Evolutionary conservation across 2,329 filamentous ascomycete species (phyloP).

Genomic region (Calonectria leucothoes): DNA sequence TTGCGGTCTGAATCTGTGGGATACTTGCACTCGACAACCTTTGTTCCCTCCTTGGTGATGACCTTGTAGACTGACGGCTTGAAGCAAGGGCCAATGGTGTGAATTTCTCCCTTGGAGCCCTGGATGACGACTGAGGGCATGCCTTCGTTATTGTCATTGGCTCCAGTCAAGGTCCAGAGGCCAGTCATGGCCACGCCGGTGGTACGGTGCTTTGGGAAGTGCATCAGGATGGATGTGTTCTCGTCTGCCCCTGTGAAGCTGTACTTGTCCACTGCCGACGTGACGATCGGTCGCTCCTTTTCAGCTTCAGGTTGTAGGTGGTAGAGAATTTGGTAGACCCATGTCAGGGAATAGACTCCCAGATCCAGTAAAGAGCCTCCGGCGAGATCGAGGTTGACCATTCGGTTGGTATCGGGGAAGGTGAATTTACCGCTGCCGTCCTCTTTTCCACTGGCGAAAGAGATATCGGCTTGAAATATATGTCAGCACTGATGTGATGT

Average conservation of each 20-base stretch:
- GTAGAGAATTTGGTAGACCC: constrained; percentile 89
- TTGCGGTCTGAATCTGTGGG: neutral
- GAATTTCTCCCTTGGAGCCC: constrained; percentile 3
- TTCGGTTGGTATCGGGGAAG: neutral
- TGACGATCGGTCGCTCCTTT: constrained; percentile 2
- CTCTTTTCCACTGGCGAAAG: neutral
- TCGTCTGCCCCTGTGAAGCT: constrained; percentile 77
- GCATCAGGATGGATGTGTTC: constrained; percentile 77
- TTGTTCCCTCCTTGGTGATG: neutral
- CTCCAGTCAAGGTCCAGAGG: neutral
- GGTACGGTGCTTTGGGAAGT: constrained; percentile 74
- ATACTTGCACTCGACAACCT: neutral
- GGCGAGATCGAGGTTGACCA: constrained; percentile 76
- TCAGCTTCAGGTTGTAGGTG: constrained; percentile 76
- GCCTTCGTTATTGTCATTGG: neutral
- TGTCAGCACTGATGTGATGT: neutral
- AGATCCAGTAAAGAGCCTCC: constrained; percentile 85
- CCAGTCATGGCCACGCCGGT: constrained; percentile 75
- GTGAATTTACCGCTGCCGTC: neutral
- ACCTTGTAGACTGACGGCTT: neutral
- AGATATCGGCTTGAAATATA: neutral
- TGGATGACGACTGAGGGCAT: constrained; percentile 2
- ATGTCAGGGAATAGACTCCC: constrained; percentile 87
- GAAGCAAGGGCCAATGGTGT: neutral
- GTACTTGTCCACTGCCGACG: constrained; percentile 77